Evolutionary conservation across 2,329 filamentous ascomycete species (phyloP), one percentile per base, ranked within the genome.

Genomic region (Helotiales sp.): DNA sequence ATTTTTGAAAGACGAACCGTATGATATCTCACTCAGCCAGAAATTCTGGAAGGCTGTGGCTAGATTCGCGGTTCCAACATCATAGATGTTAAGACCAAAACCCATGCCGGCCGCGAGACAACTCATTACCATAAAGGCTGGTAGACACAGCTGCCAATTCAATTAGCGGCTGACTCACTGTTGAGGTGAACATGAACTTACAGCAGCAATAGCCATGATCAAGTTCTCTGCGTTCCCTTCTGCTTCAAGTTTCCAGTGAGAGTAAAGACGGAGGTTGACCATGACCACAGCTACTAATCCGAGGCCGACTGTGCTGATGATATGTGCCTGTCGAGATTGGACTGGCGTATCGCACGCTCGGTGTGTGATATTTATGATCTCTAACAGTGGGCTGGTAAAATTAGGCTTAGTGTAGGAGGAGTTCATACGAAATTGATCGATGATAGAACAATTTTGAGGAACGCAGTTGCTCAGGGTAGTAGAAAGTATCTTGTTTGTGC

Each of bases 171-270:
- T n/a, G 9, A 30, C 13, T 36, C 5, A 15, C 12, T 29, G 17
- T 38, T 9, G 22, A 12, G 3, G 40, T 7, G 5, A 4, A 17
- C 34, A 10, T 46, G 7, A 12, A 47, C 48, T 5, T 15, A 57
- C 48, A 19, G 52, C 44, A 15, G 52, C 48, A 8, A 31, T 40
- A 12, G 52, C 33, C 48, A 57, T 57, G 22, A 57, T 42, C 54
- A 48, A 57, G 9, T 52, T 48, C n/a, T 57, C 54, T n/a, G 49
- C n/a, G 9, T 48, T 51, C 31, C 44, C 52, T 6, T 22, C 29
- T 6, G 48, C 48, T 30, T 47, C 54, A 12, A 51, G 17, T 22
- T 2, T 52, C 54, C 54, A 57, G 19, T 48, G 33, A 17, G 50
- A 36, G 7, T 27, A 25, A 5, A 52, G 48, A 40, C 48, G 54